A percentile compares a stretch with the other conserved stretches of the same genome.
Conservation (phyloP, 768 basidiomycete species). For the Tephrocybe sp. region DNA sequence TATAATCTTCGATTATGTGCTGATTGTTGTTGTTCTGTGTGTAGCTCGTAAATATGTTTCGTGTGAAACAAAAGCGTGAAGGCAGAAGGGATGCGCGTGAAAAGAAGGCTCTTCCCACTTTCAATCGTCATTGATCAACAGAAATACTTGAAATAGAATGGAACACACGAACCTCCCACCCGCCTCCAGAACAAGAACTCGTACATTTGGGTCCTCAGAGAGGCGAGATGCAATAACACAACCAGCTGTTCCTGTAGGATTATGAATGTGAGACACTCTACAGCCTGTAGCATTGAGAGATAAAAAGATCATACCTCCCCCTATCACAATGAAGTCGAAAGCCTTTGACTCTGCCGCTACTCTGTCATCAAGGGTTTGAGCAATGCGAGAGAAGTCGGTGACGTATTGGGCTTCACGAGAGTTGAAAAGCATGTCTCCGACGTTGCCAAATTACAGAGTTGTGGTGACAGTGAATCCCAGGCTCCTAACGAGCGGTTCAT, state of each 20-base stretch:
- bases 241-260: constrained; percentile 49
- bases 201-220: constrained; percentile 49
- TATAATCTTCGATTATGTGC: constrained; percentile 45
- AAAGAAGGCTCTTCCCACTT: constrained; percentile 41
- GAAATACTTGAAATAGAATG: background rate
- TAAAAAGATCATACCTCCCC: constrained; percentile 40
- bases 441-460: background rate
- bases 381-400: constrained; percentile 23
- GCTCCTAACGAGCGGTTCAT: background rate
- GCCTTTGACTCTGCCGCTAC: constrained; percentile 12
- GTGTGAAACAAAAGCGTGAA: constrained; percentile 41
- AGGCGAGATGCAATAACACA: constrained; percentile 60
- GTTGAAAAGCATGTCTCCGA: constrained; percentile 5
- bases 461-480: background rate
- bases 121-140: background rate
- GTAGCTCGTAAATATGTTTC: constrained; percentile 50
- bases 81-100: constrained; percentile 42
- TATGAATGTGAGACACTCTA: background rate
- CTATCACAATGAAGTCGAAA: constrained; percentile 52
- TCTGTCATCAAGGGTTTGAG: constrained; percentile 7
- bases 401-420: constrained; percentile 13
- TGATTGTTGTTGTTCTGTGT: constrained; percentile 53
- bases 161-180: constrained; percentile 50
- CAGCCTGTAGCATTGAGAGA: background rate
- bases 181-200: constrained; percentile 57